phyloP scores from a whole-genome alignment of 495 filamentous ascomycete genomes.

The Hypoxylon rickii region DNA sequence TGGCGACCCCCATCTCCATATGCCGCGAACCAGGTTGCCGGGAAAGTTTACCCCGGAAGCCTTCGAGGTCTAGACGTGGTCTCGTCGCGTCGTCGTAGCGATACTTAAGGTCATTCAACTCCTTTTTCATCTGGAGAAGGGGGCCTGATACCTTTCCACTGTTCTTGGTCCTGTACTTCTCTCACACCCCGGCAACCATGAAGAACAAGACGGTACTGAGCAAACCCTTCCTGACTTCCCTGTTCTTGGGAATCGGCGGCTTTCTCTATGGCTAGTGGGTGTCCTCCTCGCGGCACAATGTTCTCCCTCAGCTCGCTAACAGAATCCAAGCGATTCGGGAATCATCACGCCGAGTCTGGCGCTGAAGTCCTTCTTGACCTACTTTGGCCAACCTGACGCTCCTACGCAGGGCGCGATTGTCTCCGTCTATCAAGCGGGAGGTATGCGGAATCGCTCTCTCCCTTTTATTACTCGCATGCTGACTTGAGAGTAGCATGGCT shows the following conservation, averaged over 20 bases:
- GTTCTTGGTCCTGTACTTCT: neutral
- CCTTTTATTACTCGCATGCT: conserved; percentile 18
- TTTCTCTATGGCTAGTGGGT: conserved; percentile 45
- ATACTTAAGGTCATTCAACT: conserved; percentile 20
- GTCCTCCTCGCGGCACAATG: neutral
- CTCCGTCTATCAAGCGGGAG: conserved; percentile 52
- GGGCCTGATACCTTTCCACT: neutral
- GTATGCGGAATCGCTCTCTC: conserved; percentile 9
- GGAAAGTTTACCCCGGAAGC: conserved; percentile 14
- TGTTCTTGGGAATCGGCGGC: conserved; percentile 42
- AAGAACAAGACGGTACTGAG: conserved; percentile 26
- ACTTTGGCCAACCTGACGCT: conserved; percentile 49
- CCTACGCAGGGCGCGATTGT: conserved; percentile 54
- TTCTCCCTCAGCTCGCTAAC: conserved; percentile 1
- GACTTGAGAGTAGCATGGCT: conserved; percentile 49
- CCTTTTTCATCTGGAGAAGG: neutral
- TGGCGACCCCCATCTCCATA: conserved; percentile 5
- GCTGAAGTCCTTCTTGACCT: conserved; percentile 46
- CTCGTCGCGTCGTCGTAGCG: conserved; percentile 3
- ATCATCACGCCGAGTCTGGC: conserved; percentile 53
- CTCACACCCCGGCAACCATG: conserved; percentile 1
- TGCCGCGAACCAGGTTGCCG: conserved; percentile 26
- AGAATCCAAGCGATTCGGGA: conserved; percentile 39
- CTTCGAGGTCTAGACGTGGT: conserved; percentile 2
- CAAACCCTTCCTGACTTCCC: conserved; percentile 40